Evolutionary conservation across 129 eudicot genomes (phyloP).

Genomic region (sunflower (Helianthus annuus)): HanXRQr2.0-SUNRISE NC_035447.2:60751761-60752260

Average conservation of each 20-base stretch:
- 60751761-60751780: no score
- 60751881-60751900: not conserved
- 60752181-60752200: not conserved
- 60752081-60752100: not conserved
- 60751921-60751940: not conserved
- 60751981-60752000: not conserved
- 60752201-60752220: slow-evolving; percentile 1
- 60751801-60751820: no score
- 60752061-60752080: not conserved
- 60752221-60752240: slow-evolving; percentile 9
- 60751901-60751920: not conserved
- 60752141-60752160: not conserved
- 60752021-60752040: not conserved
- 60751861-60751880: no score
- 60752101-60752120: slow-evolving; percentile 11
- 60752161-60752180: not conserved
- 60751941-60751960: not conserved
- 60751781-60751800: no score
- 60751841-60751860: no score
- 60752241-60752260: slow-evolving; percentile 7
- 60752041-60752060: not conserved
- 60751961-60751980: not conserved
- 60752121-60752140: slow-evolving; percentile 11
- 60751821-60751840: not conserved
- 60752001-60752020: not conserved